These are phyloP conservation scores for Vaccinium darrowii DNA, from an alignment of 148 eudicot genomes.

Conservation along the genomic window DNA sequence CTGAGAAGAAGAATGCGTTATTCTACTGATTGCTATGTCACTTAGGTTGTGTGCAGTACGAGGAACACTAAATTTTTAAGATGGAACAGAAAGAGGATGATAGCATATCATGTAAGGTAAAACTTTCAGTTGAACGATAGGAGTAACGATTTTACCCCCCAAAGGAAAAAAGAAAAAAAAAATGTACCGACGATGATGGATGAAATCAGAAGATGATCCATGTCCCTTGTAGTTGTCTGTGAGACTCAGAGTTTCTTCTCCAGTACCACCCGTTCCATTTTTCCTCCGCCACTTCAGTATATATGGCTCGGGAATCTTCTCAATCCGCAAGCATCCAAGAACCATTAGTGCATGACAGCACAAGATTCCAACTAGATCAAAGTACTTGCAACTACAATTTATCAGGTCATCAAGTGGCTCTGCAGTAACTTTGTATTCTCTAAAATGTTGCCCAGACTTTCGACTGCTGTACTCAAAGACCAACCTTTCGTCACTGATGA, in stretches of 20 bases:
- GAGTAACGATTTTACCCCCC: neutral
- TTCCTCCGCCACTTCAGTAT: neutral
- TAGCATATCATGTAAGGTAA: neutral
- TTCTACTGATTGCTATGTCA: neutral
- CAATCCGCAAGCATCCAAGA: conserved; percentile 10
- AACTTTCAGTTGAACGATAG: neutral
- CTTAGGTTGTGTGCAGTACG: neutral
- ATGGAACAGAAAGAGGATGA: neutral
- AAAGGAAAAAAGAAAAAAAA: neutral
- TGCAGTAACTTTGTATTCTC: conserved; percentile 8
- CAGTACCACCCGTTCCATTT: neutral
- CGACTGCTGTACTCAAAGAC: neutral
- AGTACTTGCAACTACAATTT: conserved; percentile 13
- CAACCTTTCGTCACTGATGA: neutral
- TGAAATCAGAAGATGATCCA: conserved; percentile 3
- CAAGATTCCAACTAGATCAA: neutral
- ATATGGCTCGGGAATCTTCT: conserved; percentile 1
- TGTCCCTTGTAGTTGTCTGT: neutral
- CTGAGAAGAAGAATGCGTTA: no score
- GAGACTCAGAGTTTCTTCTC: neutral
- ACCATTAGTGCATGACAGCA: conserved; percentile 7
- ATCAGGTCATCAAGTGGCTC: neutral
- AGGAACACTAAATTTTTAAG: neutral
- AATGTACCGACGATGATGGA: neutral
- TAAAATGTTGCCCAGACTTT: neutral